Conservation (phyloP, 1,284 basidiomycete species). For the Mixia osmundae region DNA sequence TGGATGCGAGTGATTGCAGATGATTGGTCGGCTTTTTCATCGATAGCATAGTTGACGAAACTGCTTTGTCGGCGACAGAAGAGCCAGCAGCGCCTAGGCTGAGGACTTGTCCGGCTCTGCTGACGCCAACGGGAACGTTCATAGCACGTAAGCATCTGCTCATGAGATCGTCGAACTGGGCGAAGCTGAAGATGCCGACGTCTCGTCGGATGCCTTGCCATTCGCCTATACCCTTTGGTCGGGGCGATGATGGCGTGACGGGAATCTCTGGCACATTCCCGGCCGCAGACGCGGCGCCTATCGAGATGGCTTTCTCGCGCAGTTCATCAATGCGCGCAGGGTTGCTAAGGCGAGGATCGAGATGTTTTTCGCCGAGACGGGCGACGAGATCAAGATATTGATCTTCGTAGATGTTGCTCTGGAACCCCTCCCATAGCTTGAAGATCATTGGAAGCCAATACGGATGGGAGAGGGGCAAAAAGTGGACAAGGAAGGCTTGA, state of each 20-base stretch:
- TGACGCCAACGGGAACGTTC: constrained; percentile 24
- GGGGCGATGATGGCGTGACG: background rate
- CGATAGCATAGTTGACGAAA: constrained; percentile 27
- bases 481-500: constrained; percentile 58
- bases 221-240: constrained; percentile 5
- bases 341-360: constrained; percentile 34
- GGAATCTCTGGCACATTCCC: background rate
- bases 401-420: constrained; percentile 55
- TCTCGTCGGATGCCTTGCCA: constrained; percentile 33
- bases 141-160: constrained; percentile 69
- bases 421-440: constrained; percentile 63
- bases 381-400: constrained; percentile 61
- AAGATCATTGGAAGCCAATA: constrained; percentile 46
- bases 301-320: constrained; percentile 26
- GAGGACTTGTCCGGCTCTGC: constrained; percentile 5
- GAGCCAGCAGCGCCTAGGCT: constrained; percentile 11
- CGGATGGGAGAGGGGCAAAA: constrained; percentile 43
- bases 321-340: constrained; percentile 23
- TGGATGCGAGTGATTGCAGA: constrained; percentile 52
- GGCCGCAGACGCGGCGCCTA: background rate
- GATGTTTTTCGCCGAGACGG: constrained; percentile 48
- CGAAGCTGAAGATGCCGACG: constrained; percentile 65
- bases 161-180: constrained; percentile 64
- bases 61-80: constrained; percentile 12
- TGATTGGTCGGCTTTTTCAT: constrained; percentile 53